Evolutionary conservation across 768 basidiomycete species (phyloP), one percentile per base, ranked within the genome.

Genomic region (Lactarius evosmus): DNA sequence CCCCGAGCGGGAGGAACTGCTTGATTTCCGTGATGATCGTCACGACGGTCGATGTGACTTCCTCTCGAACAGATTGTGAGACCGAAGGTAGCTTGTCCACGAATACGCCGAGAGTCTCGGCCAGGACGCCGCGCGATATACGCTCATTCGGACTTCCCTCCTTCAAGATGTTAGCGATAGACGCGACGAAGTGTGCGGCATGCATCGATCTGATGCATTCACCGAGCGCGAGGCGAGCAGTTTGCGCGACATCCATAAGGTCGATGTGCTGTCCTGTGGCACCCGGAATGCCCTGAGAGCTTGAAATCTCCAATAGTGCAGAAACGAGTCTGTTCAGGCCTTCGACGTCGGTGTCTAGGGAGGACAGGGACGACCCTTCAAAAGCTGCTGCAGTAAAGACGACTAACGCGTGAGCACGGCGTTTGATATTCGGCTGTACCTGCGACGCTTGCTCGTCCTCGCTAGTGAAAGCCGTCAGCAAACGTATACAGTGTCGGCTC

Each of bases 21-120:
- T 80, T 79, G 54, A 88, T 80, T 25, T 74, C 73, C 3, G 75
- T 74, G 55, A 89, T 72, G 58, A 90, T 84, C 36, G 80, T 79
- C 34, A 78, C 75, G 52, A 93, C 76, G 7, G 75, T 79, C 30
- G 79, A 68, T 29, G 79, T 78, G 34, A 83, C 76, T 32, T 78
- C 79, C 38, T 76, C 74, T 14, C 95, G 85, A 52, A 82, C 75
- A 25, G 79, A 77, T 9, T 80, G 75, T 5, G 85, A 76, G 58
- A 96, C 79, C 7, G 81, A 77, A 0, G 83, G 79, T 0, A 96
- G 75, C 38, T 91, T 85, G 44, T 85, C 83, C 3, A 82, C 78
- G 16, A 97, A 74, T 9, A 95, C 78, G 36, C 83, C 83, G 33
- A 97, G 80, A 11, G 89, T 89, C 60, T 86, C 88, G 9, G 75